Percentiles rank a stretch among this genome's conserved stretches.
Conservation (phyloP, 331 rosid species). For the Quercus phellos region DNA sequence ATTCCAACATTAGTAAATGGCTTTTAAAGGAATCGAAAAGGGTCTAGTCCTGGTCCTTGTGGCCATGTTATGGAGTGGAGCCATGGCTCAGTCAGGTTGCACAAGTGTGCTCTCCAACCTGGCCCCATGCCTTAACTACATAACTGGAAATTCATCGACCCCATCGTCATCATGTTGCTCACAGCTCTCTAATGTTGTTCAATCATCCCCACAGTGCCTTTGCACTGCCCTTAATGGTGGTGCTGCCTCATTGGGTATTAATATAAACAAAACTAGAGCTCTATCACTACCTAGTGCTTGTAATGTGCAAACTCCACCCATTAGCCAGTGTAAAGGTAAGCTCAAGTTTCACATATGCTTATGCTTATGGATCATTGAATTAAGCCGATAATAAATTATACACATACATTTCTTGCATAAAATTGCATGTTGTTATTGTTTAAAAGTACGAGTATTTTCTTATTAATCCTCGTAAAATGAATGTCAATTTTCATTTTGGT, state of each 20-base stretch:
- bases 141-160: conserved; percentile 53
- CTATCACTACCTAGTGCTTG: conserved; percentile 63
- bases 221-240: conserved; percentile 61
- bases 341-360: not conserved
- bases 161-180: conserved; percentile 74
- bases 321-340: conserved; percentile 52
- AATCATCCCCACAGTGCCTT: conserved; percentile 66
- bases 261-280: conserved; percentile 61
- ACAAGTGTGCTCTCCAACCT: conserved; percentile 37
- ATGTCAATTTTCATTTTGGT: too few species aligned
- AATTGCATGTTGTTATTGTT: not conserved
- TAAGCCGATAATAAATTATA: not conserved
- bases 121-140: conserved; percentile 54
- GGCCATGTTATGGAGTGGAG: conserved; percentile 26
- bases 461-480: too few species aligned
- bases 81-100: conserved; percentile 56
- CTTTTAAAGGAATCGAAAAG: conserved; percentile 22
- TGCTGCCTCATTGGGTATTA: conserved; percentile 42
- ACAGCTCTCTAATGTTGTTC: conserved; percentile 54
- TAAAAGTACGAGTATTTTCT: too few species aligned
- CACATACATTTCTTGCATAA: not conserved
- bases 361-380: too few species aligned
- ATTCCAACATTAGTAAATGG: conserved; percentile 25
- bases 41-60: conserved; percentile 31
- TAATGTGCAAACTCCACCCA: conserved; percentile 53